Evolutionary conservation across 2,329 filamentous ascomycete genomes (phyloP).

Genomic region (Talaromyces funiculosus): DNA sequence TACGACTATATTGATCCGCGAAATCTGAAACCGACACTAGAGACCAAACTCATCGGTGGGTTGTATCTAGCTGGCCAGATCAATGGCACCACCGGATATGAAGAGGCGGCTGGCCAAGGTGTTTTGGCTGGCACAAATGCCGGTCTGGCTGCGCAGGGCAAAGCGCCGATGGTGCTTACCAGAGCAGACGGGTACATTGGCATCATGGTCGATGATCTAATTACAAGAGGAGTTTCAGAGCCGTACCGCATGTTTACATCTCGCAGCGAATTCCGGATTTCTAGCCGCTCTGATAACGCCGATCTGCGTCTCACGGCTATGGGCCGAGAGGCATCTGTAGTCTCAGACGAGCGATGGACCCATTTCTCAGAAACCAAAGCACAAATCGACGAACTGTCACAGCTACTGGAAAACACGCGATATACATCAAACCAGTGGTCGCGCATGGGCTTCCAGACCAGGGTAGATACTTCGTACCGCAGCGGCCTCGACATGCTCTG

Average conservation of each 20-base stretch:
- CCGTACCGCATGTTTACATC: constrained; percentile 98
- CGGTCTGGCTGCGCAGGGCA: constrained; percentile 66
- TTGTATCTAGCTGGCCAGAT: constrained; percentile 94
- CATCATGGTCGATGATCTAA: constrained; percentile 96
- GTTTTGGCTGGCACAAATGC: constrained; percentile 91
- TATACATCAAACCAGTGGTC: constrained; percentile 63
- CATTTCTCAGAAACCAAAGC: constrained; percentile 59
- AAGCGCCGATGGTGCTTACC: constrained; percentile 61
- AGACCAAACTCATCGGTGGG: constrained; percentile 85
- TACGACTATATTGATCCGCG: constrained; percentile 98
- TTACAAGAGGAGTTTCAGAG: constrained; percentile 94
- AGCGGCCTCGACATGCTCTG: constrained; percentile 76
- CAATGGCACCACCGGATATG: constrained; percentile 96
- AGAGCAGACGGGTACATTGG: constrained; percentile 93
- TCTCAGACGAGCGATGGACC: constrained; percentile 73
- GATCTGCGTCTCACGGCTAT: constrained; percentile 77
- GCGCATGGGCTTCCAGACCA: constrained; percentile 62
- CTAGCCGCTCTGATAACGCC: constrained; percentile 86
- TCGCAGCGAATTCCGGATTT: constrained; percentile 91
- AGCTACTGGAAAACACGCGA: constrained; percentile 53
- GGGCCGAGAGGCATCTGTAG: constrained; percentile 69
- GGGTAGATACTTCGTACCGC: constrained; percentile 60
- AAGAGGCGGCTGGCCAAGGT: constrained; percentile 92
- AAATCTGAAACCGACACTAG: constrained; percentile 77
- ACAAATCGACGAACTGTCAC: constrained; percentile 63